These are phyloP conservation scores for Pythium aristosporum DNA, from an alignment of 352 stramenopile genomes.

Conservation along the genomic window DNA sequence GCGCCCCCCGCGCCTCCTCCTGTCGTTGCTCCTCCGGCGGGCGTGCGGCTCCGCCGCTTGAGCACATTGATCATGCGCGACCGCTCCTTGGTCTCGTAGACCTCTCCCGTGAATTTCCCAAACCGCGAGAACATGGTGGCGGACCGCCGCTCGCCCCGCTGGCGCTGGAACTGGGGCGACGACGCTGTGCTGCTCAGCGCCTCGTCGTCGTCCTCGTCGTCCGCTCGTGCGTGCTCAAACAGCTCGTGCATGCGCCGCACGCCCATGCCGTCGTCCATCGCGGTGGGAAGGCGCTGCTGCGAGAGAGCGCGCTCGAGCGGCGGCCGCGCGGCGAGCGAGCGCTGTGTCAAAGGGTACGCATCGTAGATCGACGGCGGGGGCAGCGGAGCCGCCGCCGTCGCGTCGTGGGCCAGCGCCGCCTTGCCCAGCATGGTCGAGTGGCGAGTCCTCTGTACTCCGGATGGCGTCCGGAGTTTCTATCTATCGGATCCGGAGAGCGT, in stretches of 20 bases:
- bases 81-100: conserved; percentile 77
- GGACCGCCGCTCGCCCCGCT: conserved; percentile 20
- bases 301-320: conserved; percentile 37
- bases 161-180: conserved; percentile 16
- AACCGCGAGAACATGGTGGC: conserved; percentile 49
- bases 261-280: conserved; percentile 5
- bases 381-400: neutral
- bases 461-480: conserved; percentile 8
- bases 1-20: neutral
- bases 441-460: too few relatives aligned
- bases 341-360: conserved; percentile 59
- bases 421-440: conserved; percentile 3
- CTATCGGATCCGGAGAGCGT: neutral
- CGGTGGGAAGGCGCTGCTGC: conserved; percentile 14
- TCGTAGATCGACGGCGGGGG: conserved; percentile 57
- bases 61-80: conserved; percentile 77
- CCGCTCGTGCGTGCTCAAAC: conserved; percentile 19
- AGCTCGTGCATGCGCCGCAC: conserved; percentile 19
- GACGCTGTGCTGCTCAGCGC: neutral
- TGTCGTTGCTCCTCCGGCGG: neutral
- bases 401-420: neutral
- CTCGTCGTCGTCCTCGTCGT: conserved; percentile 9
- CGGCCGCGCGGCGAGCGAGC: conserved; percentile 23
- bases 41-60: conserved; percentile 56
- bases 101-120: conserved; percentile 71